A percentile compares a stretch with the other conserved stretches of the same genome.
Evolutionary conservation across 768 basidiomycete species (phyloP).

Genomic region (Tylopilus sp.): DNA sequence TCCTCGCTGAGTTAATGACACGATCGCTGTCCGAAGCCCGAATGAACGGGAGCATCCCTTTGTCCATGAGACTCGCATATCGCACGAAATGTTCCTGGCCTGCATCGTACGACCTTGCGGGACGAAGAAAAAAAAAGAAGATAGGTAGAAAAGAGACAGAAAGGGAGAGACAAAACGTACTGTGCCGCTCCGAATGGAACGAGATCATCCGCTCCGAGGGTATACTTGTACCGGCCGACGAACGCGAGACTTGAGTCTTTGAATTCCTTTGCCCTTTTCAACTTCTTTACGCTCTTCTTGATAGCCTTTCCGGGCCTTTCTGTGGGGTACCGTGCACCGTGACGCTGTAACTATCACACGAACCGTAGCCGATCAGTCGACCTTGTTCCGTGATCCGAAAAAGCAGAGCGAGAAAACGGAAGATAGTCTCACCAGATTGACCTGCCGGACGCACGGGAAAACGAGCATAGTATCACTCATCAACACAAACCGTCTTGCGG

Average conservation of each 20-base stretch:
- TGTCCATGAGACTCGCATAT: conserved; percentile 45
- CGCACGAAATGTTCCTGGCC: conserved; percentile 49
- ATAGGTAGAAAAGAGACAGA: conserved; percentile 23
- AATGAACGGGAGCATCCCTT: conserved; percentile 47
- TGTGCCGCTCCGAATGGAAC: conserved; percentile 64
- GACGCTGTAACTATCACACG: conserved; percentile 60
- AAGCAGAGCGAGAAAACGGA: not conserved
- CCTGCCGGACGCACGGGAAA: conserved; percentile 1
- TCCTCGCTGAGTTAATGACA: conserved; percentile 61
- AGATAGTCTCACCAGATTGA: conserved; percentile 13
- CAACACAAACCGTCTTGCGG: not conserved
- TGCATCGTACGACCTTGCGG: conserved; percentile 40
- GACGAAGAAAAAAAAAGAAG: not conserved
- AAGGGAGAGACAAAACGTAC: conserved; percentile 54
- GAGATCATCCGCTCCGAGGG: conserved; percentile 53
- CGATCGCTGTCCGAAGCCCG: conserved; percentile 46
- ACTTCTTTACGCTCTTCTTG: conserved; percentile 45
- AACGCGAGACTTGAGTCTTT: conserved; percentile 48
- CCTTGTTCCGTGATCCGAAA: not conserved
- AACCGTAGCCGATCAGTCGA: not conserved
- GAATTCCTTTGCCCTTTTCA: conserved; percentile 45
- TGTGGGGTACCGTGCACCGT: conserved; percentile 75
- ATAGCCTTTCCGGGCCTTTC: conserved; percentile 40
- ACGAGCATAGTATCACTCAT: not conserved
- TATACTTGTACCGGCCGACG: conserved; percentile 51